Evolutionary conservation across 768 basidiomycete genomes (phyloP), one percentile per base, ranked within the genome.

Genomic region (Pholiota microspora): DNA sequence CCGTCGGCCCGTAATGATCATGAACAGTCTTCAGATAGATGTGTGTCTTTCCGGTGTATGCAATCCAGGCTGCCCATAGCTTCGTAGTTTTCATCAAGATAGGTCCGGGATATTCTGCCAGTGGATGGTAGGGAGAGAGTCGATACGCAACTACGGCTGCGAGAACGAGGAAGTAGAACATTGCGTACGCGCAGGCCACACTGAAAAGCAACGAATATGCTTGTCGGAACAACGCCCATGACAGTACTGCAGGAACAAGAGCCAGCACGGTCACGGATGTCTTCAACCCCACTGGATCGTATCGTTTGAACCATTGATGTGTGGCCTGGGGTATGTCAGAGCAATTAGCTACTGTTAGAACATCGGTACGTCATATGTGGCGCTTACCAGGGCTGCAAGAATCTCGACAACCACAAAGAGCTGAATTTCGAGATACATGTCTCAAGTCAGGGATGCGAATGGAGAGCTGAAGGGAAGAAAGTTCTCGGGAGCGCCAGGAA

Each of bases 51-150:
- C 80, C 79, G n/a, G 46, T 54, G 18, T 51, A 63, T 1, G 69
- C 66, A 13, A 74, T 54, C 46, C 55, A 71, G 0, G 67, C 68
- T 7, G 62, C 60, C 62, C 71, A 74, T 2, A 77, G 34, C 55
- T 76, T 77, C 7, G 76, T 71, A 12, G 77, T 34, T 50, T 68
- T 76, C 64, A 66, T 67, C 2, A 73, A 48, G 2, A 69, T 12
- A 0, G 80, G 81, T 4, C 81, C 81, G 2, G 80, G 81, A 60
- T 74, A 78, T 29, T 62, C 59, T 1, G 75, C 71, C 2, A 82
- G 68, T 1, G 79, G 78, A 56, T 82, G 80, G 49, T 73, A 67
- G 1, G 78, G 77, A 2, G 76, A 80, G 0, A 81, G 54, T 4
- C 79, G 74, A 57, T 82, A 81, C 7, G 60, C 31, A 7, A 65